Base-by-base conservation (phyloP, 1,139 yeast species). In the Meyerozyma athensensis region DNA sequence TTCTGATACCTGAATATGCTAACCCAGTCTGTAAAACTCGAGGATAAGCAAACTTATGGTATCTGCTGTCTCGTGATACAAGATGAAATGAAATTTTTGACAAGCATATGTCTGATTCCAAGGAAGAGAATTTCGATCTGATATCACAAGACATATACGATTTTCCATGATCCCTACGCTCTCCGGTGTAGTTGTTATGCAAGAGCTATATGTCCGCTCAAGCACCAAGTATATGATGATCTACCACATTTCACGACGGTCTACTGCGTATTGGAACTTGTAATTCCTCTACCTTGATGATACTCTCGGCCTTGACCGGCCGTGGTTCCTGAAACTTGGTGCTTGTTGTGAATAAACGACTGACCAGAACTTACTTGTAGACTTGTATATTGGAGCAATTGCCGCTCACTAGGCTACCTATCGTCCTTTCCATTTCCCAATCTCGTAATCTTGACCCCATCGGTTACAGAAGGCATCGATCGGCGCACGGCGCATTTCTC, bases 91-190 rank as follows among this genome's bases (percentile, higher is more conserved):
- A 28, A 28, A 28, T 28, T 28, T 28, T 28, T 28, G 97, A 90
- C 98, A 92, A 90, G 97, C 98, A 92, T 90, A 92, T 92, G 96
- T 90, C 98, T 81, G 96, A 90, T 66, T 61, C 57, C 54, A 43
- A 53, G 66, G 85, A 77, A 71, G 87, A 79, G 64, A 77, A 68
- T 64, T 72, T 19, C 34, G 34, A 19, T 31, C 24, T 31, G 34
- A 19, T 19, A 19, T 31, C 34, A 16, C 13, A 16, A 17, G 32
- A 17, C 19, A 7, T 16, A 28, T 28, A 26, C 8, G 20, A 28
- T 28, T 28, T 18, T 28, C 20, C 32, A 28, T 12, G 19, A 28
- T 28, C 19, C 13, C 20, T 28, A 18, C 20, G 32, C 32, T 28
- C n/a, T 18, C 32, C 18, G 13, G 32, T 28, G 32, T 28, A 28